phyloP scores from a whole-genome alignment of 208 protist genomes.

The Naegleria lovaniensis region DNA sequence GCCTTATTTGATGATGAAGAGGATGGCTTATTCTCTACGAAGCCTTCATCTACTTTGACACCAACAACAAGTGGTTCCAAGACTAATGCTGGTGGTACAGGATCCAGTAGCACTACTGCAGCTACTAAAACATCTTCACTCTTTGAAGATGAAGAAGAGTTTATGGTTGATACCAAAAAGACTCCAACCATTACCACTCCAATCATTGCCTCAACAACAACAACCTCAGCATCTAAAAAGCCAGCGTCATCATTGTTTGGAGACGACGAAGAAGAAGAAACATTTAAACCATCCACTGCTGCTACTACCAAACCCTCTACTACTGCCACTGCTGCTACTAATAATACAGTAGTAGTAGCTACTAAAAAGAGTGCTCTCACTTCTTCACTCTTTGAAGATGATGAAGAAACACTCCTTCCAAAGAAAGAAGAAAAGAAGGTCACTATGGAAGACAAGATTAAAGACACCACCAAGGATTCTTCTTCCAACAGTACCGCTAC shows the following conservation, averaged over 20 bases:
- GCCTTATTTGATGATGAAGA: neutral
- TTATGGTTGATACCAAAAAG: neutral
- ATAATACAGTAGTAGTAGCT: too few species aligned
- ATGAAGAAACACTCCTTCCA: neutral
- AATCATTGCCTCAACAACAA: neutral
- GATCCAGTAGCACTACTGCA: neutral
- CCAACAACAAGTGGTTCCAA: neutral
- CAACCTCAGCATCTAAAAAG: neutral
- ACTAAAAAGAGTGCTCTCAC: neutral
- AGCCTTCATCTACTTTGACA: too few species aligned
- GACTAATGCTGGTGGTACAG: neutral
- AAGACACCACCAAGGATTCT: too few species aligned
- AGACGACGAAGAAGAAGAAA: neutral
- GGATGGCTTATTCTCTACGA: neutral
- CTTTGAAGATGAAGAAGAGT: neutral
- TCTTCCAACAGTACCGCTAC: too few species aligned
- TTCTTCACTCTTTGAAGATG: neutral
- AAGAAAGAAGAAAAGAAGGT: too few species aligned
- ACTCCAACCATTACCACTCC: neutral
- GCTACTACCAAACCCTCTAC: neutral
- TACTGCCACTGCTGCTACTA: neutral
- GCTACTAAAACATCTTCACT: neutral
- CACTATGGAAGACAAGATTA: too few species aligned
- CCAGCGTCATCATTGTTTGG: neutral
- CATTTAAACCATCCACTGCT: neutral